Conservation (phyloP, 306 rosid species). For the Canavalia ensiformis region DNA sequence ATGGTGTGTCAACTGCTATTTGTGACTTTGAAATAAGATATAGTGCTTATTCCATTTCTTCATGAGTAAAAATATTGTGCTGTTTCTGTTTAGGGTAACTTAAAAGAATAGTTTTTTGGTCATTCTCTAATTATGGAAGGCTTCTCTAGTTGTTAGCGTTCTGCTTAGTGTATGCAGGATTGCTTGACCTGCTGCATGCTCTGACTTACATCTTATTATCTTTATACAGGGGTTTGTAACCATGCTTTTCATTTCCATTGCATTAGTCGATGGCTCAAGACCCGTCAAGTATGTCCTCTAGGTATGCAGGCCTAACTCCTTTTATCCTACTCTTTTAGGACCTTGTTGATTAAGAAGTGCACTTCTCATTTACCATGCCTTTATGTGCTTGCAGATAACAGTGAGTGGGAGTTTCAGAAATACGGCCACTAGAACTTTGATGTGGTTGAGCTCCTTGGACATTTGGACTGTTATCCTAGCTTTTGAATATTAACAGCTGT, state of each 20-base stretch:
- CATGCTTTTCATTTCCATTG: constrained; percentile 69
- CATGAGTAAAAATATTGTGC: constrained; percentile 9
- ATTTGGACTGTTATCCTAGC: constrained; percentile 35
- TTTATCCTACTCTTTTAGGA: neutral
- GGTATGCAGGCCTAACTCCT: constrained; percentile 59
- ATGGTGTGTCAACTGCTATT: neutral
- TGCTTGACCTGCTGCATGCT: constrained; percentile 32
- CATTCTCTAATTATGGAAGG: constrained; percentile 11
- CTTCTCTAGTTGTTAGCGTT: constrained; percentile 24
- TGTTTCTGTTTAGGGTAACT: constrained; percentile 5
- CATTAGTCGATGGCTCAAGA: constrained; percentile 68
- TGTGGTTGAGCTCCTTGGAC: constrained; percentile 30
- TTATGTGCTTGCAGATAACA: constrained; percentile 68
- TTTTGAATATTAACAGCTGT: constrained; percentile 23
- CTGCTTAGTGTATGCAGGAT: constrained; percentile 30
- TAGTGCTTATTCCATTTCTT: neutral
- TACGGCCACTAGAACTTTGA: constrained; percentile 80
- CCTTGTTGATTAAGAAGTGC: neutral
- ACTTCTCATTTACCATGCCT: constrained; percentile 34
- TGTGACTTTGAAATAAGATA: neutral
- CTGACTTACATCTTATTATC: neutral
- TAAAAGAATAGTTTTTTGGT: neutral
- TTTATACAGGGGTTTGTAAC: constrained; percentile 61
- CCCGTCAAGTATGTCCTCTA: constrained; percentile 75
- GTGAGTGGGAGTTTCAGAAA: constrained; percentile 98